phyloP scores from a whole-genome alignment of 2,329 filamentous ascomycete species.

The Hypoxylon sp. region DNA sequence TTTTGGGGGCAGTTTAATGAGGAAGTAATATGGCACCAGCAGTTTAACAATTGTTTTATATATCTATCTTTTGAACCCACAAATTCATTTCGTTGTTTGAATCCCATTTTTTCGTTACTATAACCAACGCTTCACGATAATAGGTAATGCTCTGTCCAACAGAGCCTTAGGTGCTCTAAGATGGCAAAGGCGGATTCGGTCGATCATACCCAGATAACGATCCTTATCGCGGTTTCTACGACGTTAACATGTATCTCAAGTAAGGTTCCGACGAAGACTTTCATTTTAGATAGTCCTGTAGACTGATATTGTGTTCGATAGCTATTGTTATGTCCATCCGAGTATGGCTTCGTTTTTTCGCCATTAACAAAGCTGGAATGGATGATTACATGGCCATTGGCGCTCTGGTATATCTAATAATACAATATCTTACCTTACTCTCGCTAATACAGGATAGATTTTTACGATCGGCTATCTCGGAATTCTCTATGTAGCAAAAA shows the following conservation, averaged over 20 bases:
- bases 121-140: neutral
- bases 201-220: slow-evolving; percentile 38
- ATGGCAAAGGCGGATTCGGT: slow-evolving; percentile 25
- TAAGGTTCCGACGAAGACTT: slow-evolving; percentile 17
- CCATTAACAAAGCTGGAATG: slow-evolving; percentile 41
- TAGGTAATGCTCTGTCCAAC: slow-evolving; percentile 2
- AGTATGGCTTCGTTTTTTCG: slow-evolving; percentile 44
- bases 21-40: neutral
- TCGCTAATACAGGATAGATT: slow-evolving; percentile 30
- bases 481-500: slow-evolving; percentile 36
- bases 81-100: neutral
- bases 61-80: neutral
- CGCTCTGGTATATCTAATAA: slow-evolving; percentile 37
- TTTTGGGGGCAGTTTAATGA: slow-evolving; percentile 1
- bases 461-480: slow-evolving; percentile 46
- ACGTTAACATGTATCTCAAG: slow-evolving; percentile 44
- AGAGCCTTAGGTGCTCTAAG: slow-evolving; percentile 7
- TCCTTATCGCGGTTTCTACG: slow-evolving; percentile 39
- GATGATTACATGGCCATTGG: slow-evolving; percentile 50
- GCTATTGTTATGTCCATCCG: slow-evolving; percentile 42
- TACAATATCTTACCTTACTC: neutral
- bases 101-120: neutral
- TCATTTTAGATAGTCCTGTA: neutral
- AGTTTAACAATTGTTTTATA: neutral
- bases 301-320: slow-evolving; percentile 16